phyloP scores from a whole-genome alignment of 2,329 filamentous ascomycete genomes.

The Penicillium sp. region DNA sequence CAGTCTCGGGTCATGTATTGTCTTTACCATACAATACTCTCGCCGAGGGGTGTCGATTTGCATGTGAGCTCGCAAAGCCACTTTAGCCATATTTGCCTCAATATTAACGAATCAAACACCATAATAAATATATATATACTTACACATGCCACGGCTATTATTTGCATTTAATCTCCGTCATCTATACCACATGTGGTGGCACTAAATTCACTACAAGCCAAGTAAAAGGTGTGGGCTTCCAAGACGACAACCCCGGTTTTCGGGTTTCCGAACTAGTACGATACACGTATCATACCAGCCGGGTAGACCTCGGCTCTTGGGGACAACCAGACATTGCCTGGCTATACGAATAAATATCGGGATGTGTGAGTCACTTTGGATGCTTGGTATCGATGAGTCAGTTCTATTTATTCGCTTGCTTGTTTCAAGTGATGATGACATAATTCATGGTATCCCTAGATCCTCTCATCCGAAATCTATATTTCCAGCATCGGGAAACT shows the following conservation, averaged over 20 bases:
- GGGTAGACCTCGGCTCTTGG: conserved; percentile 15
- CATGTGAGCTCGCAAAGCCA: conserved; percentile 8
- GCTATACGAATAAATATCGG: conserved; percentile 10
- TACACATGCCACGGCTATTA: neutral
- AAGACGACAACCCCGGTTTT: conserved; percentile 14
- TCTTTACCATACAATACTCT: conserved; percentile 7
- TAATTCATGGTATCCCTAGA: too few species aligned
- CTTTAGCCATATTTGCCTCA: neutral
- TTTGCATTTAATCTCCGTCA: neutral
- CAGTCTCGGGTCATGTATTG: neutral
- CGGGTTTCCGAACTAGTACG: conserved; percentile 10
- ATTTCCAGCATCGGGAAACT: too few species aligned
- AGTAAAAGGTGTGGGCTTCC: neutral
- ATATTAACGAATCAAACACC: neutral
- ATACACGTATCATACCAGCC: conserved; percentile 3
- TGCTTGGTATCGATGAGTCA: neutral
- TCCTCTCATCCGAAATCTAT: neutral
- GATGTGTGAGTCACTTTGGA: conserved; percentile 5
- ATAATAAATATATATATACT: neutral
- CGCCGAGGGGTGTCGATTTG: neutral
- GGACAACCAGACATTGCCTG: neutral
- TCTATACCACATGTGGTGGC: neutral
- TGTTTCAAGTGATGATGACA: neutral
- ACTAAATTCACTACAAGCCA: neutral
- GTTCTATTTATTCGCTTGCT: neutral